Base-by-base conservation (phyloP, 2,329 filamentous ascomycete species). In the Pseudopyricularia cyperi region DNA sequence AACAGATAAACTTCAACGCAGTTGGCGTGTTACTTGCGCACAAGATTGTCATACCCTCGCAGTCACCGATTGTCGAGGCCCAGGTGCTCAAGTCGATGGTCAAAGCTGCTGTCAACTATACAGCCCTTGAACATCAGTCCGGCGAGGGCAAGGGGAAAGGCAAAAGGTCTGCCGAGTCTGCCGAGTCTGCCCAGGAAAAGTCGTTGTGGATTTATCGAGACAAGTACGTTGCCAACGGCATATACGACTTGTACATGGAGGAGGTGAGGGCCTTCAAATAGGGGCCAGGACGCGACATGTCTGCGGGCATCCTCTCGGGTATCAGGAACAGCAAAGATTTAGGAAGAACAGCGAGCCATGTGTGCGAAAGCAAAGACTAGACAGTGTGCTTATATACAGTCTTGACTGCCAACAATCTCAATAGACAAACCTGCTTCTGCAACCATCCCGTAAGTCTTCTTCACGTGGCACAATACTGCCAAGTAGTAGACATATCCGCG, bases 61-160 rank as follows among this genome's bases (percentile, higher is more conserved):
- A 50, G 22, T 48, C 51, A 4, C 53, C 46, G 9, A 37, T 54
- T 22, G 47, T 37, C 14, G 52, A 50, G 32, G 53, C 53, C 7
- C 51, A 53, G 47, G 47, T 54, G 6, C 46, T 54, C 12, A 52
- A 37, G 14, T 17, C 53, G 4, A 63, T 87, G 83, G 83, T 75
- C 47, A 49, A 49, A 14, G 48, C 35, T 19, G 48, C 48, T 30
- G 33, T 50, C 24, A 35, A n/a, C 14, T 26, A 26, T 22, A 37
- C 48, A 22, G 33, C 26, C 15, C 17, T 26, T 11, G 32, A 50
- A 80, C 60, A 68, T 75, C 56, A 85, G 82, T 33, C 28, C 15
- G 5, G 12, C 3, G 48, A 37, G 12, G 12, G 3, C 12, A 26
- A 14, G 12, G 15, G 32, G 6, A 19, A 8, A 2, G 30, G 32